A percentile compares a stretch with the other conserved stretches of the same genome.
Conservation (phyloP, 1,284 basidiomycete species). For the Heterobasidion irregulare region DNA sequence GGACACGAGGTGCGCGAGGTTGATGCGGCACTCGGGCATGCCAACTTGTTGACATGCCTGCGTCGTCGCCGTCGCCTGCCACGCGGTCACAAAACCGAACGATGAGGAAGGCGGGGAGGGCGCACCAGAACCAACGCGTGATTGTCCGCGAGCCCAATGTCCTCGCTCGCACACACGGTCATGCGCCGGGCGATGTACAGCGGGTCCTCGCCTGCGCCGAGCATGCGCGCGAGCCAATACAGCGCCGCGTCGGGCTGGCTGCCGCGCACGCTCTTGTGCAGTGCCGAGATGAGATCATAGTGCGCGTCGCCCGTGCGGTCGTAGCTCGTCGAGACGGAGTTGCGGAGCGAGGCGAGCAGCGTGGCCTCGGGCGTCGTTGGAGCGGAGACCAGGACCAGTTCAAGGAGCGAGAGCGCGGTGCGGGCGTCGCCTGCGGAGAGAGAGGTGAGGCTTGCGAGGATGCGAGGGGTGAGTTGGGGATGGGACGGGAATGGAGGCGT, state of each 20-base stretch:
- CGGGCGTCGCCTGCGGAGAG: slow-evolving; percentile 65
- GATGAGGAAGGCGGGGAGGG: slow-evolving; percentile 1
- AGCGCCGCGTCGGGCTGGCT: slow-evolving; percentile 75
- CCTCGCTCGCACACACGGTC: slow-evolving; percentile 81
- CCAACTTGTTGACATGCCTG: slow-evolving; percentile 80
- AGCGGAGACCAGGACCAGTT: slow-evolving; percentile 45
- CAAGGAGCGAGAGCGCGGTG: slow-evolving; percentile 58
- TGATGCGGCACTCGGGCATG: slow-evolving; percentile 77
- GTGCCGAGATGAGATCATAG: slow-evolving; percentile 84
- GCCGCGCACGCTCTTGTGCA: slow-evolving; percentile 84
- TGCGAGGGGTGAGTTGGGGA: slow-evolving; percentile 38
- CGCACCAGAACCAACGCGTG: slow-evolving; percentile 65
- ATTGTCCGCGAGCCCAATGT: slow-evolving; percentile 74
- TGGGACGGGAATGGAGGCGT: slow-evolving; percentile 20
- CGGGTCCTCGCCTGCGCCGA: slow-evolving; percentile 83
- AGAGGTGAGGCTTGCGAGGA: slow-evolving; percentile 44
- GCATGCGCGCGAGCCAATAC: slow-evolving; percentile 86
- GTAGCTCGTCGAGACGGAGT: slow-evolving; percentile 54
- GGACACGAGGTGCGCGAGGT: slow-evolving; percentile 74
- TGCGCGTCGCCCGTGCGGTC: slow-evolving; percentile 70
- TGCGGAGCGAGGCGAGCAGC: slow-evolving; percentile 41
- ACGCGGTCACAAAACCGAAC: slow-evolving; percentile 1
- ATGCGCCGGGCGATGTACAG: slow-evolving; percentile 78
- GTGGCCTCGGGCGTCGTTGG: slow-evolving; percentile 28
- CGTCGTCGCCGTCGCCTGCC: slow-evolving; percentile 68